phyloP scores from a whole-genome alignment of 1,284 basidiomycete genomes.

The Agaricales sp. region DNA sequence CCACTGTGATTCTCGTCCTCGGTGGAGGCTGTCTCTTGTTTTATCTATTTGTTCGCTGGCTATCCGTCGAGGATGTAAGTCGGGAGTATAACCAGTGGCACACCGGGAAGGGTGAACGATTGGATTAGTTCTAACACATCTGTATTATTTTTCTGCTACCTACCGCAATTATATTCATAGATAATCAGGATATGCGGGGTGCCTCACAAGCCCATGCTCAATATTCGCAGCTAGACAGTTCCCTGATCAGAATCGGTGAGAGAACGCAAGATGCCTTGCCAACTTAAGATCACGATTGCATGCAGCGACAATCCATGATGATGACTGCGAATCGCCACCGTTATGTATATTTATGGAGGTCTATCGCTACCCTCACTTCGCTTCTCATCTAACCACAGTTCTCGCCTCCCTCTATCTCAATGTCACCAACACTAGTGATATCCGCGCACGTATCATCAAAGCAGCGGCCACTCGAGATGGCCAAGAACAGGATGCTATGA shows the following conservation, averaged over 20 bases:
- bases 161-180: no score
- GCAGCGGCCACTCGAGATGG: slow-evolving; percentile 57
- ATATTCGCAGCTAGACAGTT: no score
- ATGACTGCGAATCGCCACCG: no score
- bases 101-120: neutral
- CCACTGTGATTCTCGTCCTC: slow-evolving; percentile 18
- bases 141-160: neutral
- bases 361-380: slow-evolving; percentile 44
- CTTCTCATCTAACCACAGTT: slow-evolving; percentile 29
- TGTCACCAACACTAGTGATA: slow-evolving; percentile 51
- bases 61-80: neutral
- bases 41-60: neutral
- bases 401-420: slow-evolving; percentile 61
- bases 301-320: no score
- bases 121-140: no score
- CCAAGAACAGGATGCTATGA: slow-evolving; percentile 59
- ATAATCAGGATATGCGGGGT: no score
- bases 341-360: no score
- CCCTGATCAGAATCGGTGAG: no score
- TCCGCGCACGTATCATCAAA: slow-evolving; percentile 58
- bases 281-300: no score
- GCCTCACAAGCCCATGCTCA: no score
- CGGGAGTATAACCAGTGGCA: neutral
- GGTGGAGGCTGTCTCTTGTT: slow-evolving; percentile 9
- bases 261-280: no score